Conservation (phyloP, 1,139 yeast species). For the Debaryomycetaceae sp. region DNA sequence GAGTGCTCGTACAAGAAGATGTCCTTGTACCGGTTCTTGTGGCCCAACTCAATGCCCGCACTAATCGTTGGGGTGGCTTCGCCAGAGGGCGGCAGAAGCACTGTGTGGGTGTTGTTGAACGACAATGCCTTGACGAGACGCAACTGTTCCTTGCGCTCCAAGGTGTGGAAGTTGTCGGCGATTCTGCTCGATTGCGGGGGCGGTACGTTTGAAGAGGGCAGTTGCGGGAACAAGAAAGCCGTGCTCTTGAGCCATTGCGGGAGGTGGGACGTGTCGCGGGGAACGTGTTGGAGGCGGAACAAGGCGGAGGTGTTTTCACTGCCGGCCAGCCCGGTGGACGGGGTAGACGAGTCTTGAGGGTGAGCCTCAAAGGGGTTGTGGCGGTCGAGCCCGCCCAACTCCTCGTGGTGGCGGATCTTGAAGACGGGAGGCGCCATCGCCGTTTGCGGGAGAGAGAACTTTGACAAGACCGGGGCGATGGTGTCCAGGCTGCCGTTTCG, state of each 20-base stretch:
- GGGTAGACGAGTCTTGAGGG: slow-evolving; percentile 1
- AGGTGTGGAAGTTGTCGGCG: slow-evolving; percentile 13
- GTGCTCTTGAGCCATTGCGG: slow-evolving; percentile 22
- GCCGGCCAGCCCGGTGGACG: slow-evolving; percentile 6
- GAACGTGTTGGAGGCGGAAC: slow-evolving; percentile 9
- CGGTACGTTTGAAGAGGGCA: background rate
- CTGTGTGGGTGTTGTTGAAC: slow-evolving; percentile 4
- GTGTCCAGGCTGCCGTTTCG: background rate
- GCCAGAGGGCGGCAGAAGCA: slow-evolving; percentile 2
- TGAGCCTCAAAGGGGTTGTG: slow-evolving; percentile 11
- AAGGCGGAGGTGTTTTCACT: slow-evolving; percentile 8
- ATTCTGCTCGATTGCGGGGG: slow-evolving; percentile 8
- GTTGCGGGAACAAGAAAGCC: slow-evolving; percentile 9
- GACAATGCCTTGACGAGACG: slow-evolving; percentile 22
- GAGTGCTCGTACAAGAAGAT: slow-evolving; percentile 77
- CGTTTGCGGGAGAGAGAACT: slow-evolving; percentile 16
- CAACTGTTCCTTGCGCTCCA: slow-evolving; percentile 22
- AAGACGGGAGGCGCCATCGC: slow-evolving; percentile 11
- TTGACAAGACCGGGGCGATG: slow-evolving; percentile 15
- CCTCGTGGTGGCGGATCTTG: slow-evolving; percentile 31
- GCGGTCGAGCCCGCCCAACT: slow-evolving; percentile 12
- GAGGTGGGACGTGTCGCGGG: slow-evolving; percentile 7
- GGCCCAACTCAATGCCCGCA: slow-evolving; percentile 63
- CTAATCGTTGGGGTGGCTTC: slow-evolving; percentile 19
- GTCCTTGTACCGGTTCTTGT: slow-evolving; percentile 70